A percentile compares a stretch with the other conserved stretches of the same genome.
Conservation (phyloP, 2,329 filamentous ascomycete genomes). For the Nothopassalora personata region DNA sequence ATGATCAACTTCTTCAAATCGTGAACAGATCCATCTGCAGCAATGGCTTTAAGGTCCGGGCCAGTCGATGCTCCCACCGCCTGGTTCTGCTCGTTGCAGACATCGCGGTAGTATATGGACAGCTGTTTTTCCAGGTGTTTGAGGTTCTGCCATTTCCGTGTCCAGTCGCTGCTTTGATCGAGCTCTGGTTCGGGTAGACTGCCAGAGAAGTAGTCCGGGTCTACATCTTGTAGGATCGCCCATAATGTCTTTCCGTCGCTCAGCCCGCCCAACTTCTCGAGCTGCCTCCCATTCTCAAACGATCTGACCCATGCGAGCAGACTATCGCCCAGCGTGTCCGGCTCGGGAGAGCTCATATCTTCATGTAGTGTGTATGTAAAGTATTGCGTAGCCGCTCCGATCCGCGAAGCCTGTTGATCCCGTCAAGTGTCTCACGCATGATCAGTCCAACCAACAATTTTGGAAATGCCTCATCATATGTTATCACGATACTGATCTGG, state of each 20-base stretch:
- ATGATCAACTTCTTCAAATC: slow-evolving; percentile 42
- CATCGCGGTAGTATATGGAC: slow-evolving; percentile 46
- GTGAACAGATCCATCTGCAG: slow-evolving; percentile 38
- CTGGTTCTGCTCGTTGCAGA: slow-evolving; percentile 34
- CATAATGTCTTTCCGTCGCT: slow-evolving; percentile 45
- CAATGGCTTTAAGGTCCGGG: slow-evolving; percentile 47
- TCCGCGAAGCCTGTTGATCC: background rate
- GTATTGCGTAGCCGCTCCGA: background rate
- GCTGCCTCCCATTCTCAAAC: slow-evolving; percentile 36
- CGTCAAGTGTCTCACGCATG: background rate
- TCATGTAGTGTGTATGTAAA: background rate
- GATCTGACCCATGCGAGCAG: slow-evolving; percentile 39
- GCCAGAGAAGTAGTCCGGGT: slow-evolving; percentile 45
- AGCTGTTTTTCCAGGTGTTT: slow-evolving; percentile 47
- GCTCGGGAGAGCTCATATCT: slow-evolving; percentile 20
- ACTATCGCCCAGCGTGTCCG: slow-evolving; percentile 25
- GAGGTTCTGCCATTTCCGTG: slow-evolving; percentile 49
- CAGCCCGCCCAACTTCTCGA: slow-evolving; percentile 40
- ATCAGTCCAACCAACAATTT: background rate
- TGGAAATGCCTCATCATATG: background rate
- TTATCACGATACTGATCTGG: background rate
- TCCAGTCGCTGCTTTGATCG: slow-evolving; percentile 45
- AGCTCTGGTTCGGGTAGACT: slow-evolving; percentile 43
- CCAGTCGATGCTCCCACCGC: slow-evolving; percentile 32
- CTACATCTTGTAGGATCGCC: slow-evolving; percentile 45